These are phyloP conservation scores for Fomes fomentarius DNA, from an alignment of 1,284 basidiomycete species.

Conservation along the genomic window DNA sequence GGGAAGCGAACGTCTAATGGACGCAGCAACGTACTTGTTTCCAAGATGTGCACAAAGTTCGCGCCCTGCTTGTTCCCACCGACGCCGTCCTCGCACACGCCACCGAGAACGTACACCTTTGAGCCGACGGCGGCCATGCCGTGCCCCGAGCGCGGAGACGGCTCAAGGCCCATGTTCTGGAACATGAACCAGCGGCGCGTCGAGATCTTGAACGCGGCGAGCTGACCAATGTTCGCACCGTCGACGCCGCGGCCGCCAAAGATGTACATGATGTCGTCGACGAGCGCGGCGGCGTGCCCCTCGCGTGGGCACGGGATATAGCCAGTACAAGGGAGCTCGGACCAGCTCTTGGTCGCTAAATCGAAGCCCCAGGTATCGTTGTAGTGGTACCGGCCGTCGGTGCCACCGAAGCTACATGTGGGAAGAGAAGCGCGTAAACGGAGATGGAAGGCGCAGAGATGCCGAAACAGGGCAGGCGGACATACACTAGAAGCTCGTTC, in stretches of 20 bases:
- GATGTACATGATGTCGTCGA: slow-evolving; percentile 75
- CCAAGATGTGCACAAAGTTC: slow-evolving; percentile 78
- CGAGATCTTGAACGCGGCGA: slow-evolving; percentile 94
- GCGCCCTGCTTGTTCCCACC: slow-evolving; percentile 69
- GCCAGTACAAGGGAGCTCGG: slow-evolving; percentile 92
- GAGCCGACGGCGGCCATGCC: slow-evolving; percentile 69
- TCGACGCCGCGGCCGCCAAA: slow-evolving; percentile 97
- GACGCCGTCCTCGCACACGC: slow-evolving; percentile 45
- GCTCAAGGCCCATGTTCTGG: slow-evolving; percentile 77
- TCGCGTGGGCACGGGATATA: slow-evolving; percentile 96
- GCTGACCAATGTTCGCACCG: slow-evolving; percentile 91
- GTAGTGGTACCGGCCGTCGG: slow-evolving; percentile 96
- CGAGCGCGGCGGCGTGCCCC: slow-evolving; percentile 92
- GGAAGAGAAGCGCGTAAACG: neutral
- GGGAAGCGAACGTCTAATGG: too few relatives aligned
- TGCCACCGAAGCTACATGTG: slow-evolving; percentile 85
- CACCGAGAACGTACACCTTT: slow-evolving; percentile 71
- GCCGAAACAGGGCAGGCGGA: slow-evolving; percentile 30
- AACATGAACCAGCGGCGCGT: slow-evolving; percentile 86
- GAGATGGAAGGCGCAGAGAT: neutral
- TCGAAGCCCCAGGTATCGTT: slow-evolving; percentile 98
- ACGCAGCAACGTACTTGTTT: slow-evolving; percentile 71
- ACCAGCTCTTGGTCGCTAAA: slow-evolving; percentile 78
- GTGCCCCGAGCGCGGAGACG: slow-evolving; percentile 67
- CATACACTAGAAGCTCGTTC: slow-evolving; percentile 77